phyloP scores from a whole-genome alignment of 768 basidiomycete species.

The Trametes cubensis region DNA sequence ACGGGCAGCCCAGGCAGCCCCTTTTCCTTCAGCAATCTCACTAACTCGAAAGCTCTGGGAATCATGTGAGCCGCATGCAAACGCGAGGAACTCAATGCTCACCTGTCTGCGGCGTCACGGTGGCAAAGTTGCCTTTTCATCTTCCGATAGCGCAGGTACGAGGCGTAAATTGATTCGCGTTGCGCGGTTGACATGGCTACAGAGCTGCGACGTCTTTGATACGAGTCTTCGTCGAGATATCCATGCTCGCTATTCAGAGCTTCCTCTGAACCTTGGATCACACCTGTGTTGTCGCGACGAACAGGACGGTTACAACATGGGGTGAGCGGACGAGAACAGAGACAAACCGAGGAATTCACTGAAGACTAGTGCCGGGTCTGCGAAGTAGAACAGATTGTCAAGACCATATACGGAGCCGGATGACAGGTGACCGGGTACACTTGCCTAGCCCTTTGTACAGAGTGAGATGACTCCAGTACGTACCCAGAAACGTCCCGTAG shows the following conservation, averaged over 20 bases:
- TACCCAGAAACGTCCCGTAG: slow-evolving; percentile 48
- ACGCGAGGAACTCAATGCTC: no score
- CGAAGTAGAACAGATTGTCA: neutral
- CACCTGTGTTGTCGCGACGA: slow-evolving; percentile 31
- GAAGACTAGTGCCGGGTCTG: slow-evolving; percentile 66
- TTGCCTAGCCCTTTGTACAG: slow-evolving; percentile 49
- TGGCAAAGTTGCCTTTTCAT: slow-evolving; percentile 36
- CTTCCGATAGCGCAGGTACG: slow-evolving; percentile 56
- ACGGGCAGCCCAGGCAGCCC: slow-evolving; percentile 26
- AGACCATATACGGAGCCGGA: neutral
- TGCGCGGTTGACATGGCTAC: slow-evolving; percentile 52
- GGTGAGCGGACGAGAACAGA: neutral
- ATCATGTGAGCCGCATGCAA: no score
- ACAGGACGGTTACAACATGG: neutral
- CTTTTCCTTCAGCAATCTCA: no score
- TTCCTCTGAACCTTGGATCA: slow-evolving; percentile 67
- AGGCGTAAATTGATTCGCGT: slow-evolving; percentile 49
- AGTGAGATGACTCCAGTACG: slow-evolving; percentile 65
- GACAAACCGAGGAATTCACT: slow-evolving; percentile 63
- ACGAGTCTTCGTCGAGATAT: slow-evolving; percentile 47
- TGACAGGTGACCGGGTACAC: slow-evolving; percentile 36
- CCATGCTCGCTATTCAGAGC: slow-evolving; percentile 41
- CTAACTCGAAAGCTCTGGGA: no score
- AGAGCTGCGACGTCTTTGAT: slow-evolving; percentile 51
- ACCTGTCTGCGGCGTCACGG: no score